Evolutionary conservation across 2,329 filamentous ascomycete genomes (phyloP).

Genomic region (Zarea fungicola): DNA sequence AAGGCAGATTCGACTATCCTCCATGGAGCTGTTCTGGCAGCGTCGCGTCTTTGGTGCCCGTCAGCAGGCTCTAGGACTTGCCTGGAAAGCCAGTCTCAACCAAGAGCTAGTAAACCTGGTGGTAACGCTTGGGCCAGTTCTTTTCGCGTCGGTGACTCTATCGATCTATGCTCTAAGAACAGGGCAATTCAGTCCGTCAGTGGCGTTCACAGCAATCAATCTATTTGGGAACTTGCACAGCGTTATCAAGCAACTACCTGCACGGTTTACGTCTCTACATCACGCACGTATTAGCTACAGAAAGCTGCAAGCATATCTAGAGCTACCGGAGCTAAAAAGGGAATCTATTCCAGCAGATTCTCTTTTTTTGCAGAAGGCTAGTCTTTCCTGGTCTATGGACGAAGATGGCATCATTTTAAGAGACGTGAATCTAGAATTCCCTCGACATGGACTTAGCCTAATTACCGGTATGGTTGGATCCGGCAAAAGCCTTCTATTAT

Average conservation of each 20-base stretch:
- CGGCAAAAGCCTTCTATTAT: slow-evolving; percentile 64
- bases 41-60: neutral
- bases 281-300: slow-evolving; percentile 6
- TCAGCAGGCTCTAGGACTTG: neutral
- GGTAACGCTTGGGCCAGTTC: slow-evolving; percentile 8
- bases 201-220: slow-evolving; percentile 12
- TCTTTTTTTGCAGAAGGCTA: slow-evolving; percentile 2
- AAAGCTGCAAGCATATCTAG: slow-evolving; percentile 8
- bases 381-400: slow-evolving; percentile 4
- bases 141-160: slow-evolving; percentile 10
- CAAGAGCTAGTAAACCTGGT: slow-evolving; percentile 8
- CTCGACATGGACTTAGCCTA: slow-evolving; percentile 57
- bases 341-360: neutral
- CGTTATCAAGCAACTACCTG: slow-evolving; percentile 10
- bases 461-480: slow-evolving; percentile 66
- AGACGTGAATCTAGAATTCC: slow-evolving; percentile 56
- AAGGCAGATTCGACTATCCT: slow-evolving; percentile 13
- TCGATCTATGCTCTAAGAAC: slow-evolving; percentile 7
- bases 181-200: slow-evolving; percentile 11
- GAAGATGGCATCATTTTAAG: slow-evolving; percentile 52
- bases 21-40: slow-evolving; percentile 13
- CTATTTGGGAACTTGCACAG: slow-evolving; percentile 13
- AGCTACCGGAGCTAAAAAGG: neutral
- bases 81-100: slow-evolving; percentile 1
- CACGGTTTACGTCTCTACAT: slow-evolving; percentile 1